These are phyloP conservation scores for Roridomyces roridus DNA, from an alignment of 768 basidiomycete species.

Conservation along the genomic window DNA sequence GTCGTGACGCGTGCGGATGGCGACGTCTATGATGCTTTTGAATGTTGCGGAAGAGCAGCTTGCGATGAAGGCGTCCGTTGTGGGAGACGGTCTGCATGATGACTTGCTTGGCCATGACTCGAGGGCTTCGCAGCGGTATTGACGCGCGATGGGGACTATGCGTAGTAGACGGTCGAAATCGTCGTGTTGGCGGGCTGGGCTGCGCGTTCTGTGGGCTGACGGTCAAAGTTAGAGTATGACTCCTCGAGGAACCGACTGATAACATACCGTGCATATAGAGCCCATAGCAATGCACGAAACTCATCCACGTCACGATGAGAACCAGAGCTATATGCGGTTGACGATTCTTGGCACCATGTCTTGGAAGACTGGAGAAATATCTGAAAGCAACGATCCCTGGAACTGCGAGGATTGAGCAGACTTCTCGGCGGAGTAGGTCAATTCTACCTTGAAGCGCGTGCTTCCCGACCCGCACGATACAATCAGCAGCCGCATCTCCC, in stretches of 20 bases:
- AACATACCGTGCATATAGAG: conserved; percentile 57
- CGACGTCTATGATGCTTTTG: conserved; percentile 35
- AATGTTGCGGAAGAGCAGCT: conserved; percentile 43
- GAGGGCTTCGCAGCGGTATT: conserved; percentile 53
- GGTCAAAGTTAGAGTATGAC: neutral
- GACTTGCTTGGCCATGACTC: conserved; percentile 48
- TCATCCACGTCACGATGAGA: neutral
- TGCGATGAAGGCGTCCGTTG: conserved; percentile 34
- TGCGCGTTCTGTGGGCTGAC: conserved; percentile 54
- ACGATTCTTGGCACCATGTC: conserved; percentile 1
- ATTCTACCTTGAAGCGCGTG: conserved; percentile 55
- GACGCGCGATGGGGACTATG: conserved; percentile 54
- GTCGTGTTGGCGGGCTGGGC: conserved; percentile 46
- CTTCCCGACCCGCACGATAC: conserved; percentile 50
- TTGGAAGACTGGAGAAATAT: conserved; percentile 14
- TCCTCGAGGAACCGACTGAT: neutral
- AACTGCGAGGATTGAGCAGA: neutral
- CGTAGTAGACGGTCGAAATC: conserved; percentile 47
- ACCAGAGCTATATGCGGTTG: neutral
- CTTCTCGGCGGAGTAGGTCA: neutral
- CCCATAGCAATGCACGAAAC: conserved; percentile 56
- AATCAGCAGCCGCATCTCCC: conserved; percentile 41
- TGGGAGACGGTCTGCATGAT: conserved; percentile 35
- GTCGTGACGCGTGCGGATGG: conserved; percentile 27
- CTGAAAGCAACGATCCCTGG: conserved; percentile 13